These are phyloP conservation scores for Clavulina sp. DNA, from an alignment of 768 basidiomycete species.

Conservation along the genomic window DNA sequence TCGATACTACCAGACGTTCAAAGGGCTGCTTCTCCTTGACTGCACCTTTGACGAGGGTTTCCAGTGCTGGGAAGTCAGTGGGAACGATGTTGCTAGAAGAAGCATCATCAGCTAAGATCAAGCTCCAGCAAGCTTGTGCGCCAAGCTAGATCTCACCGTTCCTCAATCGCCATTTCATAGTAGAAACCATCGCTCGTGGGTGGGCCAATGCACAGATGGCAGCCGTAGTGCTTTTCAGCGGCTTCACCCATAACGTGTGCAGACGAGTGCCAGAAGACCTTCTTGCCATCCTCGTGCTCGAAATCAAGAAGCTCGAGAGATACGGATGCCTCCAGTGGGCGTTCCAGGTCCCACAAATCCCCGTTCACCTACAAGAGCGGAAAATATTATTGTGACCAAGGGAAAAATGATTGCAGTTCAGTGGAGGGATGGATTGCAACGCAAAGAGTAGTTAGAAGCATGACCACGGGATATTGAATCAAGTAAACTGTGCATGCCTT, in stretches of 20 bases:
- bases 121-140: neutral
- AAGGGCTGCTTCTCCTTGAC: constrained; percentile 97
- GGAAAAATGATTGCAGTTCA: neutral
- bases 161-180: constrained; percentile 91
- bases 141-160: constrained; percentile 30
- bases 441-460: too few relatives aligned
- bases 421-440: too few relatives aligned
- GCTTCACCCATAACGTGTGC: constrained; percentile 97
- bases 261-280: constrained; percentile 99
- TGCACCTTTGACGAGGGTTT: constrained; percentile 71
- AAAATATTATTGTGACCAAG: neutral
- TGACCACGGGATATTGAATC: constrained; percentile 2
- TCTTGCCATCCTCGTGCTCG: constrained; percentile 84
- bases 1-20: constrained; percentile 81
- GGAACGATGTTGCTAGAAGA: constrained; percentile 48
- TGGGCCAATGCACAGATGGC: constrained; percentile 91
- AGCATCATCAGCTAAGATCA: neutral
- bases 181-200: constrained; percentile 98
- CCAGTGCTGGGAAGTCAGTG: constrained; percentile 73
- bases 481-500: constrained; percentile 37
- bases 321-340: constrained; percentile 76
- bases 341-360: constrained; percentile 82
- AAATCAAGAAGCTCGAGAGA: constrained; percentile 80
- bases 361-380: constrained; percentile 46
- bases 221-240: constrained; percentile 89